Evolutionary conservation across 2,329 filamentous ascomycete species (phyloP).

Genomic region (Neospermospora avenae): DNA sequence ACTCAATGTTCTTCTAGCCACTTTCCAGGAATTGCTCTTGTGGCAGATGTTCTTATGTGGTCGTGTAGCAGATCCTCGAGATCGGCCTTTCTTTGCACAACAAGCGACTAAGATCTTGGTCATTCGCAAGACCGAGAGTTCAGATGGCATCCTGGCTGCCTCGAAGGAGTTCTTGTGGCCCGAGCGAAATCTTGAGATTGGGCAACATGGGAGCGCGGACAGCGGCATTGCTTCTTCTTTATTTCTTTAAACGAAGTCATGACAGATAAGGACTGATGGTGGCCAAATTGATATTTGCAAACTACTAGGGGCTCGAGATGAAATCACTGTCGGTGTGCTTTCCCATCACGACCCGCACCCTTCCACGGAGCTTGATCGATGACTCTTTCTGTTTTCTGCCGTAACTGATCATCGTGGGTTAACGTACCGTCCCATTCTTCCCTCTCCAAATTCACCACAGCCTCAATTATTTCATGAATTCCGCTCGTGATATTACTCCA

Average conservation of each 20-base stretch:
- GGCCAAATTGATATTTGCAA: too few relatives aligned
- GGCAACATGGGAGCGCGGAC: background rate
- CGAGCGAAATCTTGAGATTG: constrained; percentile 11
- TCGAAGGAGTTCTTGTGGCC: constrained; percentile 22
- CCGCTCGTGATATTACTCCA: too few relatives aligned
- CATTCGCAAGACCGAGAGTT: constrained; percentile 16
- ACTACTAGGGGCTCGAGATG: too few relatives aligned
- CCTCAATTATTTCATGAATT: too few relatives aligned
- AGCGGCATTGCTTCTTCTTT: background rate
- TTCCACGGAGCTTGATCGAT: background rate
- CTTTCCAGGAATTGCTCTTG: constrained; percentile 27
- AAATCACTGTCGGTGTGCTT: background rate
- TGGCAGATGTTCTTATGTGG: constrained; percentile 28
- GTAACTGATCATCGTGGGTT: too few relatives aligned
- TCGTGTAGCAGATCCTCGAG: constrained; percentile 19
- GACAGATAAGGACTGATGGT: background rate
- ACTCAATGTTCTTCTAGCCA: constrained; percentile 27
- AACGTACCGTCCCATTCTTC: too few relatives aligned
- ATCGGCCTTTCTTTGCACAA: constrained; percentile 22
- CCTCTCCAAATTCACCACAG: too few relatives aligned
- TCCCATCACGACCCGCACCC: background rate
- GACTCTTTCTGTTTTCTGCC: background rate
- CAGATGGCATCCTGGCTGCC: constrained; percentile 16
- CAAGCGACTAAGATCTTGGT: constrained; percentile 23
- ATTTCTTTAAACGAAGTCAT: background rate